Evolutionary conservation across 2,329 filamentous ascomycete genomes (phyloP).

Genomic region (Colletotrichum tofieldiae): DNA sequence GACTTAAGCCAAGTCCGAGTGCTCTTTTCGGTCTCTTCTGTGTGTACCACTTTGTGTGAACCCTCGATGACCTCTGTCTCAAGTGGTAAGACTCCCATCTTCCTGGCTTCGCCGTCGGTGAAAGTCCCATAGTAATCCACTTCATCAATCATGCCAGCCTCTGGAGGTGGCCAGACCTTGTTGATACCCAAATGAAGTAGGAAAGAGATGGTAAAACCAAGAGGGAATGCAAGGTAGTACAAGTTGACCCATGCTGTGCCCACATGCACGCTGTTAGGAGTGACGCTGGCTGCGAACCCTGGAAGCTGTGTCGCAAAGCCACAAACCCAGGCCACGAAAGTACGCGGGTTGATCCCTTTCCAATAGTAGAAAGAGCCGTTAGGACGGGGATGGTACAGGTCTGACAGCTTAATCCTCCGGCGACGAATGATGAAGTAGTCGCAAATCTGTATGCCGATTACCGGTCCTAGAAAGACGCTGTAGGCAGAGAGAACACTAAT

Average conservation of each 20-base stretch:
- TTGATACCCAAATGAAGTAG: slow-evolving; percentile 32
- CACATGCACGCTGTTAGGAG: slow-evolving; percentile 22
- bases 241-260: slow-evolving; percentile 27
- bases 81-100: slow-evolving; percentile 7
- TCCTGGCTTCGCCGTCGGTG: slow-evolving; percentile 33
- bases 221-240: slow-evolving; percentile 37
- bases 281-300: slow-evolving; percentile 37
- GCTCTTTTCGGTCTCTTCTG: background rate
- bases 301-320: slow-evolving; percentile 51
- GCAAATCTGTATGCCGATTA: slow-evolving; percentile 57
- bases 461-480: slow-evolving; percentile 56
- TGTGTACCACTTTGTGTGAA: slow-evolving; percentile 4
- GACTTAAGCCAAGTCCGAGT: slow-evolving; percentile 16
- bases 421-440: slow-evolving; percentile 53
- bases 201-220: slow-evolving; percentile 37
- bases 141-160: slow-evolving; percentile 11
- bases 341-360: slow-evolving; percentile 56
- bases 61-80: slow-evolving; percentile 27
- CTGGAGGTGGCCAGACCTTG: slow-evolving; percentile 35
- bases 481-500: slow-evolving; percentile 55
- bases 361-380: slow-evolving; percentile 57
- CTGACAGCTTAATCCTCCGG: slow-evolving; percentile 54
- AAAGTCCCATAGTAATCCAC: slow-evolving; percentile 40
- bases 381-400: slow-evolving; percentile 55
- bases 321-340: slow-evolving; percentile 56